These are phyloP conservation scores for Fusarium sarcochroum DNA, from an alignment of 2,329 filamentous ascomycete species.

Conservation along the genomic window DNA sequence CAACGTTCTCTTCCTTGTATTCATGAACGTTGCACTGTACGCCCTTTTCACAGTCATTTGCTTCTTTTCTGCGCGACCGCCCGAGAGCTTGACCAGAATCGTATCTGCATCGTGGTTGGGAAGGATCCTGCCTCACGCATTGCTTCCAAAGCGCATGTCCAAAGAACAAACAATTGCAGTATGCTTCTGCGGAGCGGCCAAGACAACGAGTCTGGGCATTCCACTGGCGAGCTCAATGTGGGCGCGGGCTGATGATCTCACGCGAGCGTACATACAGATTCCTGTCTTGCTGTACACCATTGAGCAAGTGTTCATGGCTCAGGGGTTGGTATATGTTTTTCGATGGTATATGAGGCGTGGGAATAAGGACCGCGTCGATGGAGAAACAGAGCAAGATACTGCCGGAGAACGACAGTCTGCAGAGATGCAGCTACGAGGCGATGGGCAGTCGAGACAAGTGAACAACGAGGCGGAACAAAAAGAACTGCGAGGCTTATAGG, in stretches of 20 bases:
- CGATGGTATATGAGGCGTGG: constrained; percentile 58
- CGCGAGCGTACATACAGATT: constrained; percentile 72
- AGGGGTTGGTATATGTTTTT: constrained; percentile 63
- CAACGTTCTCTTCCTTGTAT: constrained; percentile 76
- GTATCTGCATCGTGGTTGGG: constrained; percentile 51
- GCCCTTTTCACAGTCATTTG: constrained; percentile 74
- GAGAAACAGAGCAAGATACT: constrained; percentile 27
- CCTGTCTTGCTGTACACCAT: constrained; percentile 74
- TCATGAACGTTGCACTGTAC: constrained; percentile 76
- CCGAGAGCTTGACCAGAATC: constrained; percentile 45
- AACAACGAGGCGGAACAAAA: constrained; percentile 13
- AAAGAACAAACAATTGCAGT: constrained; percentile 76
- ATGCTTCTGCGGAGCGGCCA: constrained; percentile 81
- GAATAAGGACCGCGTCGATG: constrained; percentile 44
- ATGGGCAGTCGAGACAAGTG: not conserved
- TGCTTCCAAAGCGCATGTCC: constrained; percentile 67
- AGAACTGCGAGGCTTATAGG: not conserved
- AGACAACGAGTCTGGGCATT: constrained; percentile 79
- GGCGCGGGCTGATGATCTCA: constrained; percentile 65
- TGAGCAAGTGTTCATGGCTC: constrained; percentile 66
- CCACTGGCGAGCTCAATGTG: constrained; percentile 79
- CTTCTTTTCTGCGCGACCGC: constrained; percentile 64
- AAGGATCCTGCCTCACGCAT: constrained; percentile 52
- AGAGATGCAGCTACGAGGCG: constrained; percentile 5
- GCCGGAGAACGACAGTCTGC: constrained; percentile 5